Evolutionary conservation across 2,329 filamentous ascomycete genomes (phyloP).

Genomic region (Neocucurbitaria cava): DNA sequence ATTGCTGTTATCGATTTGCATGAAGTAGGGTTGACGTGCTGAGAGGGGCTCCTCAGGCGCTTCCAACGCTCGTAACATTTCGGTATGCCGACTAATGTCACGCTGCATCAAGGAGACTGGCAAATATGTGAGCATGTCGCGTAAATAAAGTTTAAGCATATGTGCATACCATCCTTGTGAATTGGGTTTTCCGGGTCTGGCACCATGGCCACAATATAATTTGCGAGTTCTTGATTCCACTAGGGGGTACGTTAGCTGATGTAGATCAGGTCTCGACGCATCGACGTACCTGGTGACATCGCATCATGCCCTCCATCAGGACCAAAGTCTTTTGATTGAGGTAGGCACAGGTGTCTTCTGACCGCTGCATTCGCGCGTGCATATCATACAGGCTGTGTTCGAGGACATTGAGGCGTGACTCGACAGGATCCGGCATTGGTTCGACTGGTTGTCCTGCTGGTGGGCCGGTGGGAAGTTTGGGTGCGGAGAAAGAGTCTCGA

Average conservation of each 20-base stretch:
- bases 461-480: conserved; percentile 73
- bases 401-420: conserved; percentile 75
- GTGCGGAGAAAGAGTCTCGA: conserved; percentile 80
- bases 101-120: conserved; percentile 62
- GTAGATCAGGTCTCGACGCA: conserved; percentile 22
- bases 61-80: conserved; percentile 63
- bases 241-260: conserved; percentile 51
- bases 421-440: conserved; percentile 78
- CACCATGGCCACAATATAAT: conserved; percentile 74
- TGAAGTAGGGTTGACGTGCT: conserved; percentile 59
- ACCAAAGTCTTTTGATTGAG: conserved; percentile 82
- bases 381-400: conserved; percentile 87
- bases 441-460: conserved; percentile 88
- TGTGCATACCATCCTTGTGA: conserved; percentile 78
- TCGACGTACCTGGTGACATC: conserved; percentile 68
- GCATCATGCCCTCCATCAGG: conserved; percentile 79
- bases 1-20: conserved; percentile 48
- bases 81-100: conserved; percentile 68
- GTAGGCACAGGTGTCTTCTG: conserved; percentile 81
- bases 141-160: conserved; percentile 28
- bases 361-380: conserved; percentile 75
- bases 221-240: conserved; percentile 85
- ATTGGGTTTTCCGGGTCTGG: conserved; percentile 78
- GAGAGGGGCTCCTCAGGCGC: conserved; percentile 69
- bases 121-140: conserved; percentile 29